Base-by-base conservation (phyloP, 2,329 filamentous ascomycete genomes). In the Lachnum nothofagi region DNA sequence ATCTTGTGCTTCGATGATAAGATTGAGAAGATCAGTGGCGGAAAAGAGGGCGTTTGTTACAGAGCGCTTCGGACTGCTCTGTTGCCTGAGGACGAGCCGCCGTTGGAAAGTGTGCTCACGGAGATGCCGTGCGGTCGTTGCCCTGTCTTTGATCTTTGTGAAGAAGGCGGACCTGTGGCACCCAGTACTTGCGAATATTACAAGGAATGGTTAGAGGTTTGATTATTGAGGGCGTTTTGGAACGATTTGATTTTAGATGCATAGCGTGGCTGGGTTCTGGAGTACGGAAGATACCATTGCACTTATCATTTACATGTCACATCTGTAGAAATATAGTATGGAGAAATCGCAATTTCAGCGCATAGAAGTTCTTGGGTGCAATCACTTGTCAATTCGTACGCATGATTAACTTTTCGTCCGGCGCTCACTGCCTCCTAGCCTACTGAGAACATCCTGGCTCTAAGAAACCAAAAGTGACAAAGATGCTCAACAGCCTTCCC, bases 101-200 rank as follows among this genome's bases (percentile, higher is more conserved):
- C 75, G 69, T 35, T 48, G 40, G 70, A 70, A 68, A 53, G 64
- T 73, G 42, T 78, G 73, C 42, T 84, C 57, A 94, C 88, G 1
- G 90, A 96, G 67, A 84, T 86, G 2, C 93, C 93, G 1, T 98
- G 93, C 67, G 91, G 91, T 2, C 78, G 82, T 47, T 98, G 93
- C 67, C 93, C 93, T 0, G 91, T 96, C 2, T 95, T 95, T 65
- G 86, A 93, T 49, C 76, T 97, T 2, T 98, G 93, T 65, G 86
- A 88, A 57, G 88, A 95, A 52, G 90, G 89, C 5, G 91, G 91
- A 0, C 88, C 90, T 0, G 89, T 98, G 19, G 94, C 85, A 61
- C 88, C 91, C 0, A 85, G 82, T 56, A 95, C 86, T 43, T 98
- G 93, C 68, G 85, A 89, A 46, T 98, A 98, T 65, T 96, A 95